Evolutionary conservation across 2,329 filamentous ascomycete species (phyloP).

Genomic region (Apiospora aurea): DNA sequence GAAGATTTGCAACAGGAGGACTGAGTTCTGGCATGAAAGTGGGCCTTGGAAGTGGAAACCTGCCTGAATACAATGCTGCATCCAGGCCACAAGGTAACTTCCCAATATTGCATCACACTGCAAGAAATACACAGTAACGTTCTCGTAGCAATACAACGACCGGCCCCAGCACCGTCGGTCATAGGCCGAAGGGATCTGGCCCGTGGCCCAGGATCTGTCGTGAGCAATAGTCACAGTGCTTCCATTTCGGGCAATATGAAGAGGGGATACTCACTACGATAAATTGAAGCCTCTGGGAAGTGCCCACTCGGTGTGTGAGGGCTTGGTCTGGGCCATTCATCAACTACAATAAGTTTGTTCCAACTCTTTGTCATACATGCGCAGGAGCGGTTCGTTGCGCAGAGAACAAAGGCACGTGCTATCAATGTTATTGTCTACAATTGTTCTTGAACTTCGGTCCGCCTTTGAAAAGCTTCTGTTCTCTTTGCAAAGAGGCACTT

Average conservation of each 20-base stretch:
- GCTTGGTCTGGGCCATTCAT: neutral
- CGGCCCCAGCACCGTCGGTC: constrained; percentile 10
- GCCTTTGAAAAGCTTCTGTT: neutral
- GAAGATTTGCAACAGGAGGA: constrained; percentile 34
- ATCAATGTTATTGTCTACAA: neutral
- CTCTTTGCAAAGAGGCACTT: neutral
- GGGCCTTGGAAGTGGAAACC: constrained; percentile 33
- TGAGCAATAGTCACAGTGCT: constrained; percentile 19
- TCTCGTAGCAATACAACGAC: constrained; percentile 26
- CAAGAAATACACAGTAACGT: neutral
- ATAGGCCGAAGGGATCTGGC: neutral
- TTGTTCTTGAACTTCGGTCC: neutral
- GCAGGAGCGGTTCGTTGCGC: neutral
- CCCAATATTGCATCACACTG: neutral
- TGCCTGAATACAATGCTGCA: constrained; percentile 29
- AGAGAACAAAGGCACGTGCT: neutral
- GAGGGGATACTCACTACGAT: constrained; percentile 24
- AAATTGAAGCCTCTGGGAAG: neutral
- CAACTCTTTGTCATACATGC: neutral
- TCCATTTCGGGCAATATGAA: constrained; percentile 26
- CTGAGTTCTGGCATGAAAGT: constrained; percentile 41
- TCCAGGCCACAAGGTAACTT: constrained; percentile 36
- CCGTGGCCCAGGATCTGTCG: constrained; percentile 17
- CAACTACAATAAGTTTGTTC: neutral
- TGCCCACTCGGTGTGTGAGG: too few relatives aligned